Evolutionary conservation across 2,329 filamentous ascomycete genomes (phyloP).

Genomic region (Hymenoscyphus fructigenus): DNA sequence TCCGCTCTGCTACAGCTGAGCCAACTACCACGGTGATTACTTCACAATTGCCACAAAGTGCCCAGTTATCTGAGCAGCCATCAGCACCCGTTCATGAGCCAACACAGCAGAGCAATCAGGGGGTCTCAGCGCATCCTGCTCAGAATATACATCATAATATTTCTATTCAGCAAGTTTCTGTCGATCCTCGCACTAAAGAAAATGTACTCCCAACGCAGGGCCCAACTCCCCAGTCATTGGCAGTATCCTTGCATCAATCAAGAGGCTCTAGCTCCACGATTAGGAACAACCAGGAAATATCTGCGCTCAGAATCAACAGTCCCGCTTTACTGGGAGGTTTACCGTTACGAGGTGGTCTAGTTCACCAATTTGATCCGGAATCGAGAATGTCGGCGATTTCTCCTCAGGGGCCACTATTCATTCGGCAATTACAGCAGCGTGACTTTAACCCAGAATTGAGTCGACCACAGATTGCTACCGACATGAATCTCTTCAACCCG

Average conservation of each 20-base stretch:
- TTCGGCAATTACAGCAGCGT: constrained; percentile 14
- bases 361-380: not conserved
- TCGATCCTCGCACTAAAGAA: not conserved
- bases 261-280: constrained; percentile 2
- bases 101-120: not conserved
- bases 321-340: constrained; percentile 11
- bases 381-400: not conserved
- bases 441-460: not conserved
- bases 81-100: not conserved
- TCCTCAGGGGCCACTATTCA: constrained; percentile 9
- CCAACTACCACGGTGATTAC: not conserved
- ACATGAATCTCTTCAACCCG: not conserved
- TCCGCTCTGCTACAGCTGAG: not conserved
- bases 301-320: not conserved
- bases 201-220: not conserved
- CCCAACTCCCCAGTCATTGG: not conserved
- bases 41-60: not conserved
- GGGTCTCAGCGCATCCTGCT: not conserved
- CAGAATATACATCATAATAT: not conserved
- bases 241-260: not conserved
- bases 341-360: constrained; percentile 16
- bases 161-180: not conserved
- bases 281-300: not conserved
- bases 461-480: not conserved
- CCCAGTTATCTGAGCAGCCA: no score